A percentile compares a stretch with the other conserved stretches of the same genome.
Conservation (phyloP, 2,329 filamentous ascomycete genomes). For the Aurifilum marmelostoma region DNA sequence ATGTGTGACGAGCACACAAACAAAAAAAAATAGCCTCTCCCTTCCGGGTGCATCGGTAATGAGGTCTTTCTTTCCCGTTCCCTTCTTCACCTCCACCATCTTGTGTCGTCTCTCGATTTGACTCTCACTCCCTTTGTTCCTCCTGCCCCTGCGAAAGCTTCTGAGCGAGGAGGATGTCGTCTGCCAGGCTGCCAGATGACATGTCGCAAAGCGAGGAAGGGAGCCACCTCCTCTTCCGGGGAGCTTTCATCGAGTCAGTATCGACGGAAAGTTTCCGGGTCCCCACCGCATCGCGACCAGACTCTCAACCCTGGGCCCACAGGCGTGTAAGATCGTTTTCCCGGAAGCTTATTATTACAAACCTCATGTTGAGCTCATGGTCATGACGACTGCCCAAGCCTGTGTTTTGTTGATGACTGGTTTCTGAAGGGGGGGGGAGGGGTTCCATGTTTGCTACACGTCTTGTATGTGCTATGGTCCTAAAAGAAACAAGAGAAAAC, state of each 20-base stretch:
- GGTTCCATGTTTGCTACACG: neutral
- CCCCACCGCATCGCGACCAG: neutral
- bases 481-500: no score
- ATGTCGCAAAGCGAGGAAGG: neutral
- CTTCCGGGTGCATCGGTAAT: neutral
- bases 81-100: neutral
- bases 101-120: neutral
- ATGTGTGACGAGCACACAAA: neutral
- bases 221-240: neutral
- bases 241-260: neutral
- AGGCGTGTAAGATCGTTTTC: neutral
- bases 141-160: neutral
- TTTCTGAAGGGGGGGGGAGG: no score
- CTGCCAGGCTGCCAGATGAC: neutral
- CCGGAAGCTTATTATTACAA: neutral
- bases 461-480: no score
- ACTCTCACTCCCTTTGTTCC: neutral
- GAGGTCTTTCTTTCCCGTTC: neutral
- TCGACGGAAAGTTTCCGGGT: conserved; percentile 4
- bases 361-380: neutral
- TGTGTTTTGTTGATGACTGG: no score
- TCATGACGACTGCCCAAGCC: neutral
- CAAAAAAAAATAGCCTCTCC: neutral
- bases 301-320: neutral
- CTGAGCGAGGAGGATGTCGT: neutral